These are phyloP conservation scores for Plantago coronopus DNA, from an alignment of 305 asterid genomes.

Conservation along the genomic window DNA sequence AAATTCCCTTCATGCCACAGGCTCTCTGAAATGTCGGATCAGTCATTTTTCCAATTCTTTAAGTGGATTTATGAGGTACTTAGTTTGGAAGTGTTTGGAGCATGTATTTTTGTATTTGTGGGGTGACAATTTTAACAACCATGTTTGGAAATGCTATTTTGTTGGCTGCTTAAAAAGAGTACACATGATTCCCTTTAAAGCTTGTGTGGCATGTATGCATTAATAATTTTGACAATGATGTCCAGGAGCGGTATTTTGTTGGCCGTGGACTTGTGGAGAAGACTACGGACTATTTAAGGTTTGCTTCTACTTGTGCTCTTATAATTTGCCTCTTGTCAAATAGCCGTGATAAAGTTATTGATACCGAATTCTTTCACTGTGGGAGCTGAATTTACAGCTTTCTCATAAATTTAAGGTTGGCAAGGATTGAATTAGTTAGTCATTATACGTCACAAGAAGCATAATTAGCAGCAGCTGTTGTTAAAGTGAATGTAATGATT, in stretches of 20 bases:
- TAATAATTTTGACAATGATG: constrained; percentile 20
- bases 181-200: constrained; percentile 48
- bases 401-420: background rate
- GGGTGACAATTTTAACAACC: constrained; percentile 20
- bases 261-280: constrained; percentile 98
- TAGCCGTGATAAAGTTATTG: constrained; percentile 12
- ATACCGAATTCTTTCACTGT: background rate
- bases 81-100: constrained; percentile 9
- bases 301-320: constrained; percentile 24
- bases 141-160: constrained; percentile 74
- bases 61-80: constrained; percentile 98
- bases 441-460: background rate
- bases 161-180: constrained; percentile 89
- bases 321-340: constrained; percentile 9
- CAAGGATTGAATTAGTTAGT: background rate
- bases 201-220: constrained; percentile 1
- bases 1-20: constrained; percentile 81
- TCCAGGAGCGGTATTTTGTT: constrained; percentile 95
- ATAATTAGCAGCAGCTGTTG: background rate
- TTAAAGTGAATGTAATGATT: background rate
- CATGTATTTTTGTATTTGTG: constrained; percentile 7
- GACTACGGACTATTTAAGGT: constrained; percentile 84
- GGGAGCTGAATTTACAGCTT: background rate
- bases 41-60: constrained; percentile 91
- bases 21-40: constrained; percentile 84